A percentile compares a stretch with the other conserved stretches of the same genome.
phyloP scores from a whole-genome alignment of 306 rosid genomes.

The Vigna mungo region DNA sequence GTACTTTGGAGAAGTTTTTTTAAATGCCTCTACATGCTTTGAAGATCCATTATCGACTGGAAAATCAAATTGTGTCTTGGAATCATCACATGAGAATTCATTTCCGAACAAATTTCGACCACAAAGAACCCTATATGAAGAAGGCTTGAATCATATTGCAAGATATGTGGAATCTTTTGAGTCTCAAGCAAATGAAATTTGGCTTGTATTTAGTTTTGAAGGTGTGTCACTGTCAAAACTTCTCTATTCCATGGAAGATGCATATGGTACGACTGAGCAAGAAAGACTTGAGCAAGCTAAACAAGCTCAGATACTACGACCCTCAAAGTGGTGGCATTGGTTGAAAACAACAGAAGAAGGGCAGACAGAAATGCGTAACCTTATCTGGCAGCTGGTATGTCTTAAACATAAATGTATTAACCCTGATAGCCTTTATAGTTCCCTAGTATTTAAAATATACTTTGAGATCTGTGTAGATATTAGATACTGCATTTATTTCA shows the following conservation, averaged over 20 bases:
- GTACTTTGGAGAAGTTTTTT: slow-evolving; percentile 86
- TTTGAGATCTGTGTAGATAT: slow-evolving; percentile 7
- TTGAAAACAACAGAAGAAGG: slow-evolving; percentile 93
- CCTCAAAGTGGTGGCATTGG: slow-evolving; percentile 99
- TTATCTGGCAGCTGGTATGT: slow-evolving; percentile 93
- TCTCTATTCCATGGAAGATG: slow-evolving; percentile 75
- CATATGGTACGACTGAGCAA: slow-evolving; percentile 48
- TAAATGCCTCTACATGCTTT: slow-evolving; percentile 74
- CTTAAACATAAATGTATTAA: slow-evolving; percentile 26
- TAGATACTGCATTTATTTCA: neutral
- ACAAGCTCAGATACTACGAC: slow-evolving; percentile 68
- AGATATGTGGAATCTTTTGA: slow-evolving; percentile 95
- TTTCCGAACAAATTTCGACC: slow-evolving; percentile 49
- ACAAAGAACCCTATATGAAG: slow-evolving; percentile 60
- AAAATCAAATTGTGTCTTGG: slow-evolving; percentile 55
- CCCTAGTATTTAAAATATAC: slow-evolving; percentile 29
- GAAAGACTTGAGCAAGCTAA: slow-evolving; percentile 61
- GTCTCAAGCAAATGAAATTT: slow-evolving; percentile 87
- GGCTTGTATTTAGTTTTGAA: slow-evolving; percentile 91
- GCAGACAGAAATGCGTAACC: slow-evolving; percentile 80
- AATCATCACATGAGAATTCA: slow-evolving; percentile 55
- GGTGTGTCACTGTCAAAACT: slow-evolving; percentile 88
- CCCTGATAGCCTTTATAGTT: slow-evolving; percentile 25
- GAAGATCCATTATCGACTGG: slow-evolving; percentile 62
- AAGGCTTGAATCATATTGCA: slow-evolving; percentile 91